These are phyloP conservation scores for Leptomonas pyrrhocoris DNA, from an alignment of 208 protist genomes.

Conservation along the genomic window DNA sequence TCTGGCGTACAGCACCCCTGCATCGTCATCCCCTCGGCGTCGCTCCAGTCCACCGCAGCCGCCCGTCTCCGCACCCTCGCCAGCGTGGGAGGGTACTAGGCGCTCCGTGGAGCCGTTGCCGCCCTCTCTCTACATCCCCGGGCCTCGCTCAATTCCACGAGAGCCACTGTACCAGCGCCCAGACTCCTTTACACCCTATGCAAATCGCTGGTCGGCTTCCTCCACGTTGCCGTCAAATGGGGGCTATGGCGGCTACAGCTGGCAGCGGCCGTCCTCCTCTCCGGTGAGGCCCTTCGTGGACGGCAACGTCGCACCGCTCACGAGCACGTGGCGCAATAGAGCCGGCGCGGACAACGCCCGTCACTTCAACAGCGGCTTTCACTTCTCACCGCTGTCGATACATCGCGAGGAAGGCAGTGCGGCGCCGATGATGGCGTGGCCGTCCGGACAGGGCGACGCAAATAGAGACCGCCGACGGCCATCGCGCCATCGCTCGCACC, in stretches of 20 bases:
- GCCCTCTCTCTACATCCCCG: constrained; percentile 24
- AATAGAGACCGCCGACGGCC: neutral
- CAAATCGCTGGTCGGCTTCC: neutral
- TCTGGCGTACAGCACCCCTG: constrained; percentile 40
- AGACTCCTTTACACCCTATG: neutral
- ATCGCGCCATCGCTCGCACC: constrained; percentile 17
- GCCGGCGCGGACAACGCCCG: neutral
- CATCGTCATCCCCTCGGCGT: constrained; percentile 15
- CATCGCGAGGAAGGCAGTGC: neutral
- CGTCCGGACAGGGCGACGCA: neutral
- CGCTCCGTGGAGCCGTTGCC: constrained; percentile 15
- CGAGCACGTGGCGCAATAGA: constrained; percentile 9
- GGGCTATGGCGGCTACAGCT: neutral
- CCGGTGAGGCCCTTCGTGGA: neutral
- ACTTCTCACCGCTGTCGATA: constrained; percentile 8
- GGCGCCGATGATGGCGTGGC: constrained; percentile 17
- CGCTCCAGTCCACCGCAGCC: constrained; percentile 16
- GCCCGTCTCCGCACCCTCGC: neutral
- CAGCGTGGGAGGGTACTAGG: neutral
- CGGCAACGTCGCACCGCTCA: constrained; percentile 1
- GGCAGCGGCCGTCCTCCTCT: constrained; percentile 5
- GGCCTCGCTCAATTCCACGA: constrained; percentile 12
- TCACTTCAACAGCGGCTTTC: neutral
- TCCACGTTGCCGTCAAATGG: neutral
- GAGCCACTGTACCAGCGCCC: constrained; percentile 3